phyloP scores from a whole-genome alignment of 2,329 filamentous ascomycete species.

The Neopestalotiopsis sp. region DNA sequence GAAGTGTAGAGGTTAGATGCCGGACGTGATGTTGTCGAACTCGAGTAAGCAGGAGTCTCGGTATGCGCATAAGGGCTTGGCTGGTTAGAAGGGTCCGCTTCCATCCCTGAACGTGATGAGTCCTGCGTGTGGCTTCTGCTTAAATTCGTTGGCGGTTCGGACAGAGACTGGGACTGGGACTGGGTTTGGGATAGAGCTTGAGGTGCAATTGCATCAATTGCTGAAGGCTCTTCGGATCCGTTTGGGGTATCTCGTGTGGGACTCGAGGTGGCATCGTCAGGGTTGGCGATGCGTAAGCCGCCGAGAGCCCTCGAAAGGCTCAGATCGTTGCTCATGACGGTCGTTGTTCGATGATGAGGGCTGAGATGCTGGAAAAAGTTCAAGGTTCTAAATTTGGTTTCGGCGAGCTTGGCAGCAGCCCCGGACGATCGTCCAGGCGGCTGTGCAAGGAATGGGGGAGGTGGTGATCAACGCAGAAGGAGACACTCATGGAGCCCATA shows the following conservation, averaged over 20 bases:
- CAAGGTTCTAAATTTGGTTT: conserved; percentile 18
- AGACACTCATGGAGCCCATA: conserved; percentile 6
- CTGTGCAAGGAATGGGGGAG: background rate
- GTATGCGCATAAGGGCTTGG: conserved; percentile 29
- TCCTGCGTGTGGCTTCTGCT: conserved; percentile 28
- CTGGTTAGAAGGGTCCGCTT: conserved; percentile 32
- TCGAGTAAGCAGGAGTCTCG: conserved; percentile 32
- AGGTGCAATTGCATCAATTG: conserved; percentile 25
- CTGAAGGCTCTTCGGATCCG: conserved; percentile 35
- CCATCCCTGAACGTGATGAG: conserved; percentile 27
- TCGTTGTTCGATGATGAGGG: conserved; percentile 14
- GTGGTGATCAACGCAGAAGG: conserved; percentile 1
- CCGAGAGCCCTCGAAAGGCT: conserved; percentile 92
- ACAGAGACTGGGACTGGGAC: conserved; percentile 11
- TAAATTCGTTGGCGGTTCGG: conserved; percentile 29
- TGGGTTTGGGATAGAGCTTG: conserved; percentile 22
- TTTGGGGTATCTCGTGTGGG: conserved; percentile 36
- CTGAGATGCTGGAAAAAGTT: conserved; percentile 15
- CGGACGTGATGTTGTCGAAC: conserved; percentile 34
- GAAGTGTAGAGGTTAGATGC: conserved; percentile 38
- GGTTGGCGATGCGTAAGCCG: conserved; percentile 95
- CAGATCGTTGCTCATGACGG: conserved; percentile 85
- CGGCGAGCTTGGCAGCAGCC: background rate
- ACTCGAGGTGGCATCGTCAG: conserved; percentile 70
- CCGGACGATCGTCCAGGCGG: background rate